Percentiles rank a stretch among this genome's conserved stretches.
phyloP scores from a whole-genome alignment of 2,329 filamentous ascomycete species.

The Aureobasidium sp. region DNA sequence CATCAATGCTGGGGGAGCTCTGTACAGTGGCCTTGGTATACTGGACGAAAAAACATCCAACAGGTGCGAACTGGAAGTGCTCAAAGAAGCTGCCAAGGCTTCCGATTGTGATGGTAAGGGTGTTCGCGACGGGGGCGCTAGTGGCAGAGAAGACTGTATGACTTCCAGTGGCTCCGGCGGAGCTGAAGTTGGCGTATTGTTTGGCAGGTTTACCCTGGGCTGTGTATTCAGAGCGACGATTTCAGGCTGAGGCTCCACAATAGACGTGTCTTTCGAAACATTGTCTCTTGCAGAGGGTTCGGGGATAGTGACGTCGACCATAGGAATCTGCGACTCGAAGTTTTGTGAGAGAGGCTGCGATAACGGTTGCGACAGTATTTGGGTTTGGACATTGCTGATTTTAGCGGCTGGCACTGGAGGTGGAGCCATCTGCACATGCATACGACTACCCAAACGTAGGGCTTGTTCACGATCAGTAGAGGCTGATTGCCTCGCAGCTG shows the following conservation, averaged over 20 bases:
- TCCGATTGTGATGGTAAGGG: not conserved
- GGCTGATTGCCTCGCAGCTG: not conserved
- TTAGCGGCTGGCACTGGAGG: not conserved
- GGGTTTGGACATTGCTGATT: not conserved
- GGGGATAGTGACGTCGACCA: not conserved
- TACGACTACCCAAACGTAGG: not conserved
- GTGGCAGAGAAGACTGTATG: conserved; percentile 6
- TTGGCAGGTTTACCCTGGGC: not conserved
- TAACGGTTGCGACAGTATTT: not conserved
- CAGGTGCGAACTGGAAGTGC: conserved; percentile 18
- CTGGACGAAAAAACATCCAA: not conserved
- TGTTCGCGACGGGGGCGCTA: not conserved
- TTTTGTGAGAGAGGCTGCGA: not conserved
- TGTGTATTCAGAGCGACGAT: not conserved
- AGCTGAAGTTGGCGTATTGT: not conserved
- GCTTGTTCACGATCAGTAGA: not conserved
- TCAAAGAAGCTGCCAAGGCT: not conserved
- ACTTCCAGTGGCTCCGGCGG: conserved; percentile 3
- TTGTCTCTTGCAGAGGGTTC: not conserved
- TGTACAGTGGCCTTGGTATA: not conserved
- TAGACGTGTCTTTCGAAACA: too few relatives aligned
- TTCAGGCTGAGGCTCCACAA: not conserved
- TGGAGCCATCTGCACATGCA: conserved; percentile 1
- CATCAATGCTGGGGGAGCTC: conserved; percentile 5
- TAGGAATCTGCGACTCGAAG: not conserved